A percentile compares a stretch with the other conserved stretches of the same genome.
Evolutionary conservation across 306 rosid species (phyloP).

Genomic region (Fragaria iinumae): DNA sequence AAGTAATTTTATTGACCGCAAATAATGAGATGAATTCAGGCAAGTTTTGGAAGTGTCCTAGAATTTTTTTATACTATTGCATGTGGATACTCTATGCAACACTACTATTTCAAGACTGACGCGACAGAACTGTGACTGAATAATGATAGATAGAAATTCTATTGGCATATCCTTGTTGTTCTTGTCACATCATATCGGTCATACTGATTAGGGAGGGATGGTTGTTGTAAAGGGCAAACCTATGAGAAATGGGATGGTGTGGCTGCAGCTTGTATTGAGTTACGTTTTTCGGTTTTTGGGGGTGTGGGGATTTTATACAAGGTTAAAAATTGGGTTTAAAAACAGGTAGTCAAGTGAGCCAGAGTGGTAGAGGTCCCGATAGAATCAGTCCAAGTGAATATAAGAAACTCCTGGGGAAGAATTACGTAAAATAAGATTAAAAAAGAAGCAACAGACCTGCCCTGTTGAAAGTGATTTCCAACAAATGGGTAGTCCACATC

Average conservation of each 20-base stretch:
- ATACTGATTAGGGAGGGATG: not conserved
- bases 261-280: not conserved
- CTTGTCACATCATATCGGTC: too few relatives aligned
- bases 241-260: not conserved
- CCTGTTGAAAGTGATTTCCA: conserved; percentile 96
- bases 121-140: not conserved
- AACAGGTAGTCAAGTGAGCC: not conserved
- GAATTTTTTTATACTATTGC: too few relatives aligned
- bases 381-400: not conserved
- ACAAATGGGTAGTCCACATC: conserved; percentile 84
- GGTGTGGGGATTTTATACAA: not conserved
- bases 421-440: not conserved
- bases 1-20: not conserved
- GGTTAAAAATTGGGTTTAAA: not conserved
- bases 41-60: not conserved
- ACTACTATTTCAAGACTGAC: not conserved
- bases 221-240: not conserved
- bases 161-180: too few relatives aligned
- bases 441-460: conserved; percentile 60
- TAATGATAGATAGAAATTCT: too few relatives aligned
- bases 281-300: not conserved
- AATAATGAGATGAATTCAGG: not conserved
- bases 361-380: not conserved
- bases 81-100: not conserved
- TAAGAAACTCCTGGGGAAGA: not conserved